Evolutionary conservation across 441 rosid species (phyloP), one percentile per base, ranked within the genome.

Genomic region (Isatis lusitanica): DNA sequence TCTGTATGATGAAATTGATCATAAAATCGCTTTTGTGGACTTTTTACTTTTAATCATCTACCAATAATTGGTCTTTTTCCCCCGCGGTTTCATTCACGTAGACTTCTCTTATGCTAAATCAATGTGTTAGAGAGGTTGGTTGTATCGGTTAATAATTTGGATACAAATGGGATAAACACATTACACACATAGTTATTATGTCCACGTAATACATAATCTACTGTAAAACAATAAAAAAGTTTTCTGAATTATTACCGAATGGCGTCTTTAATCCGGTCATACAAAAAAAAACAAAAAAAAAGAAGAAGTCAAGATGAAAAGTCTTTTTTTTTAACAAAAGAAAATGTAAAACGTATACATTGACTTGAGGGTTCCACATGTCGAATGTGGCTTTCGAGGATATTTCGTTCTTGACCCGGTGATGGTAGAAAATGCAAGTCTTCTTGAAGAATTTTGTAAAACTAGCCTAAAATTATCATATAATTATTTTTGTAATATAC

Each of bases 281-380:
- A 26, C 28, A 26, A 26, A 26, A 26, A 26, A 26, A 26, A 26
- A 26, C 1, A 21, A 21, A 21, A 21, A 21, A 21, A 21, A 21
- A 1, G 24, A n/a, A n/a, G 26, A 24, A 26, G 28, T 70, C 67
- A 24, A 70, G 50, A 60, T 48, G 38, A 5, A 13, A 18, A 60
- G 66, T 58, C 40, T 18, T 58, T 18, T 15, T 35, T 4, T 21
- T 1, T 5, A 30, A 30, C 0, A 30, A 30, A 30, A 30, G 8
- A 35, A 67, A 38, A 13, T 51, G 5, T 2, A 31, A 40, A 53
- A 66, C 1, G 30, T 28, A 15, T 12, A 0, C 43, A 44, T 13
- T 58, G 65, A 44, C 55, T 52, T 16, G 56, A n/a, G 62, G 69
- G 68, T 60, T 24, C 78, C 61, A 73, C 52, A 66, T 9, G 61